Evolutionary conservation across 352 stramenopile genomes (phyloP).

Genomic region (Globisporangium mamillatum): DNA sequence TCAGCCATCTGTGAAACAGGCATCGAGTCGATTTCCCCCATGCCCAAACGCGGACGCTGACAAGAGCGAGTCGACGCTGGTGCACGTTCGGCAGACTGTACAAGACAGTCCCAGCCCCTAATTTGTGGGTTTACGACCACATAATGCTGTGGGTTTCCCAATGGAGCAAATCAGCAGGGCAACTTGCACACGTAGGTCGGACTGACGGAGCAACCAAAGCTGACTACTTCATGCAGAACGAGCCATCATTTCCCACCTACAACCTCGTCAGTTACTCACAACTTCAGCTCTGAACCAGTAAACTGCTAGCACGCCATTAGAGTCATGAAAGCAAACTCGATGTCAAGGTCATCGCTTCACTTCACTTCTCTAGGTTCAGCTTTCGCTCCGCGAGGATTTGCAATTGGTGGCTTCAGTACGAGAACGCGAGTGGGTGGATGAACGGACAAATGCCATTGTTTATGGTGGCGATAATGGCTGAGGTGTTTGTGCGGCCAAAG

Average conservation of each 20-base stretch:
- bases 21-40: too few species aligned
- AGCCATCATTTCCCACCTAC: neutral
- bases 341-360: neutral
- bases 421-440: neutral
- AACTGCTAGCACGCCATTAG: neutral
- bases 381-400: neutral
- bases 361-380: neutral
- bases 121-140: neutral
- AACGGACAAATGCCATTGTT: neutral
- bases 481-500: neutral
- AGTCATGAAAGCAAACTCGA: neutral
- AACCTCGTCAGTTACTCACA: neutral
- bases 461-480: neutral
- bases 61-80: neutral
- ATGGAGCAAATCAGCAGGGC: neutral
- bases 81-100: too few species aligned
- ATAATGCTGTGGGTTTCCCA: neutral
- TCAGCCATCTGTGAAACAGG: neutral
- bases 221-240: neutral
- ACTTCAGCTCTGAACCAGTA: neutral
- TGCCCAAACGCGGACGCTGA: neutral
- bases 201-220: too few species aligned
- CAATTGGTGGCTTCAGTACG: neutral
- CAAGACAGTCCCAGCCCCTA: neutral
- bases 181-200: neutral